These are phyloP conservation scores for Neurospora sp. DNA, from an alignment of 2,329 filamentous ascomycete genomes.

Conservation along the genomic window DNA sequence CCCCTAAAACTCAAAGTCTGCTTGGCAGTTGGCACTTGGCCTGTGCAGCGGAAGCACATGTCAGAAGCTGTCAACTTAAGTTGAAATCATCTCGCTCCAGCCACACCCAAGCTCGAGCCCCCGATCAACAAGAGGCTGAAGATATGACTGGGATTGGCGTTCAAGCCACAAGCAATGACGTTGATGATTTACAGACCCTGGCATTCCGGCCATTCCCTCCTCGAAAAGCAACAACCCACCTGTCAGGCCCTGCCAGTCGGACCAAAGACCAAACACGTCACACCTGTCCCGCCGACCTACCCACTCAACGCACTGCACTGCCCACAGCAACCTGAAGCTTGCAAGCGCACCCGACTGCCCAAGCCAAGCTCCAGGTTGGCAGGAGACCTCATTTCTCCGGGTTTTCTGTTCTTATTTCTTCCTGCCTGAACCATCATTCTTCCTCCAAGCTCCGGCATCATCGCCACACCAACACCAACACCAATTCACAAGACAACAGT, in stretches of 20 bases:
- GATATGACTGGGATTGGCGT: neutral
- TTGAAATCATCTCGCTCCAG: neutral
- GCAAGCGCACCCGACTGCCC: neutral
- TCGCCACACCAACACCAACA: conserved; percentile 1
- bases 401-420: neutral
- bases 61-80: neutral
- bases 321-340: neutral
- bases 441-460: conserved; percentile 1
- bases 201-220: conserved; percentile 1
- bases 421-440: neutral
- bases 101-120: neutral
- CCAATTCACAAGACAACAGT: neutral
- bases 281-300: conserved; percentile 6
- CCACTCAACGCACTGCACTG: neutral
- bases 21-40: neutral
- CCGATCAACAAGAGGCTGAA: neutral
- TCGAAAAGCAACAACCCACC: conserved; percentile 6
- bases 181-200: conserved; percentile 12
- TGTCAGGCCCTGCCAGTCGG: conserved; percentile 5
- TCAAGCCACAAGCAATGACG: conserved; percentile 17
- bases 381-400: neutral
- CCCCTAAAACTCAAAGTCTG: neutral
- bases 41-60: neutral
- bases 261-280: conserved; percentile 19
- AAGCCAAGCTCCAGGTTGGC: conserved; percentile 2